Conservation (phyloP, 1,284 basidiomycete species). For the Ceratobasidium sp. region DNA sequence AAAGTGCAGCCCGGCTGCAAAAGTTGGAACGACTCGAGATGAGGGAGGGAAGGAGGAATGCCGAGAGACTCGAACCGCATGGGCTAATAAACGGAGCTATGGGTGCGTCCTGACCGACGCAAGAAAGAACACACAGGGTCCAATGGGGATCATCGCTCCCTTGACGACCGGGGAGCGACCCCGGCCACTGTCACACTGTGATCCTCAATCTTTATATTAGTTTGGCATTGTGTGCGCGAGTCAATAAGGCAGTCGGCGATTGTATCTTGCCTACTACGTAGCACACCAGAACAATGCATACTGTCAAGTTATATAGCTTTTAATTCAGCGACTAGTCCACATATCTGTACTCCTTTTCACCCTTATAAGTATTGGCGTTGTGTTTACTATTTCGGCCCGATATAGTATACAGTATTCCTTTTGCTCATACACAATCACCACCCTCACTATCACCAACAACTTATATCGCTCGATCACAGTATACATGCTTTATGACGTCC, state of each 20-base stretch:
- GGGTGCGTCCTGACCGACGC: conserved; percentile 22
- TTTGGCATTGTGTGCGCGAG: conserved; percentile 1
- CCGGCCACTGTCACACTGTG: conserved; percentile 21
- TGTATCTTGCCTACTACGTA: too few species aligned
- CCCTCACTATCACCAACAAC: too few species aligned
- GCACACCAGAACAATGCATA: neutral
- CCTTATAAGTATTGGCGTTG: too few species aligned
- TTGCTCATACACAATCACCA: too few species aligned
- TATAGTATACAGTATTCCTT: too few species aligned
- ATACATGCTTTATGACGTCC: too few species aligned
- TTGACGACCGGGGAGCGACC: conserved; percentile 22
- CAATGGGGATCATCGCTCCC: conserved; percentile 3
- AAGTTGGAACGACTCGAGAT: neutral
- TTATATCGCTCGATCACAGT: too few species aligned
- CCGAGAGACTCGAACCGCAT: neutral
- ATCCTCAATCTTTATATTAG: conserved; percentile 15
- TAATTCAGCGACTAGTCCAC: too few species aligned
- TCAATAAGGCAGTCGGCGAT: neutral
- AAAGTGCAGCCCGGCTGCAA: conserved; percentile 38
- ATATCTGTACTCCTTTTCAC: neutral
- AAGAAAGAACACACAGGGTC: conserved; percentile 36
- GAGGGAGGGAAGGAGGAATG: conserved; percentile 27
- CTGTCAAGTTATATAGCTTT: too few species aligned
- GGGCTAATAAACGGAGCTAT: conserved; percentile 23
- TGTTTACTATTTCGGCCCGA: too few species aligned